Evolutionary conservation across 1,139 yeast species (phyloP).

Genomic region (Blastobotrys elegans): DNA sequence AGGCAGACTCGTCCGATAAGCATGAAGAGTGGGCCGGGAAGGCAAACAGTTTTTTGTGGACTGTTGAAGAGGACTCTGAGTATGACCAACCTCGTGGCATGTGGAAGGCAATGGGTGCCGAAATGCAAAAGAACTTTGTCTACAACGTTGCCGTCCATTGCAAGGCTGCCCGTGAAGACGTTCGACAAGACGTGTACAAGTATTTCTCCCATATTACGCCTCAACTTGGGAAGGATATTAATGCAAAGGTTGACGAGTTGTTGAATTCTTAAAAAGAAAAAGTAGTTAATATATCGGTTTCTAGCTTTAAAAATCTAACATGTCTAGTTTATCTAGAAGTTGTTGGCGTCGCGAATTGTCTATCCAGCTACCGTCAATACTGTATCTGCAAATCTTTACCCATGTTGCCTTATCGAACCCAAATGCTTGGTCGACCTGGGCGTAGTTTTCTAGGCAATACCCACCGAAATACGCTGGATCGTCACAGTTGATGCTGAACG

Average conservation of each 20-base stretch:
- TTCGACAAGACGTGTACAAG: constrained; percentile 75
- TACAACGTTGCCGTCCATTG: constrained; percentile 62
- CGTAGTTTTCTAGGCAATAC: constrained; percentile 68
- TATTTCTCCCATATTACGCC: constrained; percentile 71
- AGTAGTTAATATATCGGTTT: no score
- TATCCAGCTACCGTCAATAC: constrained; percentile 71
- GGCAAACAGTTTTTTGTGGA: constrained; percentile 7
- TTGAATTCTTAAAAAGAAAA: neutral
- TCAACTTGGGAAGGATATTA: constrained; percentile 57
- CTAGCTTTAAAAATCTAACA: neutral
- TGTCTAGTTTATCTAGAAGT: neutral
- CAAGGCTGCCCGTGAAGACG: constrained; percentile 59
- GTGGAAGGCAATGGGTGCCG: constrained; percentile 9
- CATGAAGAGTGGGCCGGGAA: constrained; percentile 13
- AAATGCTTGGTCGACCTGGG: constrained; percentile 58
- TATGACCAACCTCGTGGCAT: constrained; percentile 8
- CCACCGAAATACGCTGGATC: constrained; percentile 89
- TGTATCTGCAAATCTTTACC: constrained; percentile 34
- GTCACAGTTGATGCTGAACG: constrained; percentile 73
- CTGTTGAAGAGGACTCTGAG: constrained; percentile 4
- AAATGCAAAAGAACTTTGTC: constrained; percentile 4
- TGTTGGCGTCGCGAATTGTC: constrained; percentile 25
- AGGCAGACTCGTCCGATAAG: neutral
- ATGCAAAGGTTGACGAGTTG: constrained; percentile 38
- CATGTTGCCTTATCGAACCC: constrained; percentile 54